Base-by-base conservation (phyloP, 1,139 yeast species). In the Debaryomyces fabryi region DNA sequence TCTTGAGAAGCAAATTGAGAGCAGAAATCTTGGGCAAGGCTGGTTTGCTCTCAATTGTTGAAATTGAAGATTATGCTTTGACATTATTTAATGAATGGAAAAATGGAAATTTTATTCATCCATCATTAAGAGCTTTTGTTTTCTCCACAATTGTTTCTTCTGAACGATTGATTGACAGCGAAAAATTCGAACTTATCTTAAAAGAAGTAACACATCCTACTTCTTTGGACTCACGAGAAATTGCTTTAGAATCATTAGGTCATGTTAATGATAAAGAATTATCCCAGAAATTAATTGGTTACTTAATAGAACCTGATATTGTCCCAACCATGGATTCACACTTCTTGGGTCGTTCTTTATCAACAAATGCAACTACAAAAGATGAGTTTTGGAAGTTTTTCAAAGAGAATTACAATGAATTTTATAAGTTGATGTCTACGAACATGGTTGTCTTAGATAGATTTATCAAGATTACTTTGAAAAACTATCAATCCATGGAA, bases 271-370 rank as follows among this genome's bases (percentile, higher is more conserved):
- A 73, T 44, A 58, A 64, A 5, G 59, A 59, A 10, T 66, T 72
- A 34, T 66, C 79, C 37, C 61, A 67, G 10, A 62, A 62, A 48
- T 67, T 82, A 44, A 59, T 83, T 32, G 61, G 59, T 0, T 60
- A 72, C 53, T 64, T 83, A 39, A 60, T 75, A 37, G 71, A 74
- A 47, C 73, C 75, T 16, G 58, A 60, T 2, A 64, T 72, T 10
- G 68, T 86, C 30, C 87, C 88, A n/a, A 78, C 79, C 40, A 88
- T 88, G 88, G 90, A 88, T 62, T 74, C 82, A 23, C 87, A 84
- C 59, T 84, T 79, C 59, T 67, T 85, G 50, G 78, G 83, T 1
- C 67, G 67, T 13, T 71, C 84, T 16, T 68, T 86, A 42, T 75
- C 85, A 7, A 60, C 69, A 13, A 87, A 86, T 61, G 63, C 77